Base-by-base conservation (phyloP, 768 basidiomycete genomes). In the Piloderma croceum region DNA sequence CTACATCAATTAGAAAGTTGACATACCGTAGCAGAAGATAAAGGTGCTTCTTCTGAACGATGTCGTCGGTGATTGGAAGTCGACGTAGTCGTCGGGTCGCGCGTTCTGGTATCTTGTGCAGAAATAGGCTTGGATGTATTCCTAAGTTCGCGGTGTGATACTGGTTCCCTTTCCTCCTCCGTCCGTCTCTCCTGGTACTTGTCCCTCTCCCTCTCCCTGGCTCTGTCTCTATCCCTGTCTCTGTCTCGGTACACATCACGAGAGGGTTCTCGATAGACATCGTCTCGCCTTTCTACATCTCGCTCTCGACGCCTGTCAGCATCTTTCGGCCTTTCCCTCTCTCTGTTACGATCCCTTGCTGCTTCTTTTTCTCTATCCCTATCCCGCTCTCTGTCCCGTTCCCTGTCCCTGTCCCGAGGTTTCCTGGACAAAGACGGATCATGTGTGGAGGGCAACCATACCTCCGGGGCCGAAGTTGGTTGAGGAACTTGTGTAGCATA, bases 31-130 rank as follows among this genome's bases (percentile, higher is more conserved):
- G n/a, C n/a, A n/a, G n/a, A n/a, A n/a, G 25, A 22, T 22, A 42
- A 35, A 11, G 51, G 42, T 42, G 55, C 45, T 36, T 67, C 69
- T 24, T 70, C 68, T 11, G 60, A 57, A 31, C 62, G 60, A 43
- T 62, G 50, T 21, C 62, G 64, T 43, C 58, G 64, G 43, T 65
- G 60, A 29, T 52, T 39, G 15, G 47, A 41, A 18, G 43, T 47
- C 19, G 48, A 34, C 11, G 34, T 9, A 19, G 34, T 15, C 10
- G 27, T 9, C 27, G 15, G n/a, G n/a, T n/a, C n/a, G n/a, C n/a
- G n/a, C n/a, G n/a, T n/a, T n/a, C n/a, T n/a, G n/a, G n/a, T n/a
- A n/a, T n/a, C n/a, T n/a, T n/a, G n/a, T n/a, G n/a, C n/a, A n/a
- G n/a, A n/a, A n/a, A n/a, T n/a, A n/a, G n/a, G n/a, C n/a, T n/a